Conservation (phyloP, 305 asterid genomes). For the Solanum hybrid region DNA sequence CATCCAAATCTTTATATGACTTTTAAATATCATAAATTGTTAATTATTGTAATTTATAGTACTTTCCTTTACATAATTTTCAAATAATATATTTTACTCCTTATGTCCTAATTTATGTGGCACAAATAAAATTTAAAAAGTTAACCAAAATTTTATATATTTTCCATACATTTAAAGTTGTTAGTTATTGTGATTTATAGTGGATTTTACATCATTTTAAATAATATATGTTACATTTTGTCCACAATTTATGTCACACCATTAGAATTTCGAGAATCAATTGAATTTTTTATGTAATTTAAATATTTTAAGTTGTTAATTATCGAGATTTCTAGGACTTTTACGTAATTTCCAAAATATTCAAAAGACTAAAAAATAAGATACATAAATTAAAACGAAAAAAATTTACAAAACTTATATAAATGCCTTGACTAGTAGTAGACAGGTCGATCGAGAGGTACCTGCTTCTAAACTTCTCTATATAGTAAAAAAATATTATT, state of each 20-base stretch:
- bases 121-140: rapidly evolving
- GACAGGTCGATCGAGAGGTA: neutral
- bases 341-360: too few species aligned
- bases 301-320: too few species aligned
- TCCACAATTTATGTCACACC: rapidly evolving
- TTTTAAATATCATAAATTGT: too few species aligned
- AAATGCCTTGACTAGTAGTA: neutral
- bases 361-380: neutral
- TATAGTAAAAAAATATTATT: neutral
- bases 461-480: neutral
- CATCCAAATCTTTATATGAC: neutral
- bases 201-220: neutral
- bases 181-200: neutral
- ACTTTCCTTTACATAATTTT: too few species aligned
- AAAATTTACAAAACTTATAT: neutral
- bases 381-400: too few species aligned
- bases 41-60: too few species aligned
- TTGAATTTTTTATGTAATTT: neutral
- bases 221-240: too few species aligned
- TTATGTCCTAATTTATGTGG: too few species aligned
- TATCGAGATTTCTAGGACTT: too few species aligned
- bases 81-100: neutral
- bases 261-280: too few species aligned
- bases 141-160: too few species aligned
- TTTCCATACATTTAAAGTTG: neutral